Evolutionary conservation across 305 asterid species (phyloP), one percentile per base, ranked within the genome.

Genomic region (Rubia tinctorum): DNA sequence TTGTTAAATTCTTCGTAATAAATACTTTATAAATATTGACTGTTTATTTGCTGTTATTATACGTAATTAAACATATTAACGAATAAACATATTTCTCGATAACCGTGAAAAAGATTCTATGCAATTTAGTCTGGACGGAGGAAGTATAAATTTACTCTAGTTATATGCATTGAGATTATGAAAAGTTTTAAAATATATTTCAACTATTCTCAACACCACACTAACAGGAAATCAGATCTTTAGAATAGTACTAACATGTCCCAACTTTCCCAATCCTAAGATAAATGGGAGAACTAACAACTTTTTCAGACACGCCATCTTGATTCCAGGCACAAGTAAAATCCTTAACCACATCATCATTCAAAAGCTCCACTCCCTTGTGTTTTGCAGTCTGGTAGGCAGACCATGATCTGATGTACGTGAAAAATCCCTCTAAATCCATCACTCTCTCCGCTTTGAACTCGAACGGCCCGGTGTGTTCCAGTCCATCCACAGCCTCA

Each of bases 231-330:
- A 30, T 30, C 34, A 30, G 3, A 30, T 1, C 34, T 30, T 30
- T 30, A 30, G 34, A 30, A 30, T 3, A 30, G 3, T 30, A 51
- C 17, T 51, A 15, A 5, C 8, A 51, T 15, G 58, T 15, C 56
- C 93, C 92, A 53, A 85, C 86, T 83, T 82, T 88, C 18, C 96
- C 95, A 67, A 90, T 85, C 96, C 91, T 87, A 18, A 90, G 72
- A 71, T 87, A 84, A 56, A 90, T 34, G 22, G 96, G 96, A 66
- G 15, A 84, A 62, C 66, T 81, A 6, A 80, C 92, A 45, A 71
- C 59, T 79, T 83, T 90, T 10, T 72, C 64, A 17, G 34, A 22
- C 8, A n/a, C 34, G 0, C 90, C 91, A 72, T 88, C 88, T 79
- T 79, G 90, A 75, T 77, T 71, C 95, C 96, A 88, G 23, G 89